These are phyloP conservation scores for Trichoderma cornu-damae DNA, from an alignment of 2,329 filamentous ascomycete genomes.

Conservation along the genomic window DNA sequence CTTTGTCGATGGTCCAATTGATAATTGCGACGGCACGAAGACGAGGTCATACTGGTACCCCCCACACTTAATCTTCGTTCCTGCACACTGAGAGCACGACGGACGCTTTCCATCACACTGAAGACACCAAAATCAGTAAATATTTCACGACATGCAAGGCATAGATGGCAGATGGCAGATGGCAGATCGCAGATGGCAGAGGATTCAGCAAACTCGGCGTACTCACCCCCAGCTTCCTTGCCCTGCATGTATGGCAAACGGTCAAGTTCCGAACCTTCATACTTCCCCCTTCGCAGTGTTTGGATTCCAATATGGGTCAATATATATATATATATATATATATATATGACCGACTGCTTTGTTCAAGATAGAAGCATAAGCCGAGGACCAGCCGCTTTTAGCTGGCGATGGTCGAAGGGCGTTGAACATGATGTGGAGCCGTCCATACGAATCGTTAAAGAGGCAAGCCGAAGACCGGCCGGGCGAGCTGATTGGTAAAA, in stretches of 20 bases:
- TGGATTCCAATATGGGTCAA: constrained; percentile 4
- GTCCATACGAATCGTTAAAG: neutral
- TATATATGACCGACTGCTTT: neutral
- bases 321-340: constrained; percentile 1
- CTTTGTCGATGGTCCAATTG: neutral
- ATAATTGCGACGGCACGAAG: constrained; percentile 20
- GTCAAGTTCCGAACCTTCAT: constrained; percentile 26
- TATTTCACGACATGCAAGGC: neutral
- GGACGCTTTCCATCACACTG: constrained; percentile 28
- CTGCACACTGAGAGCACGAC: constrained; percentile 25
- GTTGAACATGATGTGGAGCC: constrained; percentile 13
- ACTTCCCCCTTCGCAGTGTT: neutral
- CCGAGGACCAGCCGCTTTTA: constrained; percentile 14
- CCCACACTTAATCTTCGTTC: constrained; percentile 22
- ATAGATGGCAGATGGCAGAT: neutral
- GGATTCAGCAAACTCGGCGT: neutral
- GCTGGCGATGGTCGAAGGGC: constrained; percentile 9
- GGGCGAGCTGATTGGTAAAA: constrained; percentile 15
- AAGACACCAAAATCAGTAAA: neutral
- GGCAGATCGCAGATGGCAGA: neutral
- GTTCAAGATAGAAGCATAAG: constrained; percentile 13
- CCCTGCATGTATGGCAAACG: constrained; percentile 26
- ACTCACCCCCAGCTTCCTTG: constrained; percentile 26
- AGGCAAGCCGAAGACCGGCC: neutral
- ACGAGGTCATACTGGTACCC: constrained; percentile 27